Conservation (phyloP, 2,329 filamentous ascomycete genomes). For the Botryosphaeria dothidea region DNA sequence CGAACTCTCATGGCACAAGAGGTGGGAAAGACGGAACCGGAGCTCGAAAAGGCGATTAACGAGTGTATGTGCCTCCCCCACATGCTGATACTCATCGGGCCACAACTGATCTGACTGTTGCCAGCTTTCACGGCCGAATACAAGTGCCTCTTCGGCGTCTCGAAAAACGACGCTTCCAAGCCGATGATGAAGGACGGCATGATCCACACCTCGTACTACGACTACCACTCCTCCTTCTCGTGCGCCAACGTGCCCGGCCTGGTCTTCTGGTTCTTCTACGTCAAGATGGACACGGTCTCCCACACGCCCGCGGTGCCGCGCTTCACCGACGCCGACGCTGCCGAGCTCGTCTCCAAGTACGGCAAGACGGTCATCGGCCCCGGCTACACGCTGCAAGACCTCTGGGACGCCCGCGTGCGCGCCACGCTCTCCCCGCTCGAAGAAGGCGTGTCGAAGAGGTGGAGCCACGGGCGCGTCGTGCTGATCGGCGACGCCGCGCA, state of each 20-base stretch:
- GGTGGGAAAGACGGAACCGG: constrained; percentile 3
- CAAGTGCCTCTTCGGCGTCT: constrained; percentile 5
- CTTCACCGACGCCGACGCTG: constrained; percentile 35
- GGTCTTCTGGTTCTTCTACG: constrained; percentile 14
- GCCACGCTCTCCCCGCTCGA: background rate
- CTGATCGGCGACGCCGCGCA: background rate
- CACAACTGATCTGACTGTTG: background rate
- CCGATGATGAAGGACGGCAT: constrained; percentile 5
- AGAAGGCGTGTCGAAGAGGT: constrained; percentile 3
- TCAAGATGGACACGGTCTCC: background rate
- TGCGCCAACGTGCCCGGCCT: constrained; percentile 20
- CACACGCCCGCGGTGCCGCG: constrained; percentile 19
- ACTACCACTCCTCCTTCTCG: constrained; percentile 22
- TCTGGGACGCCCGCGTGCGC: background rate
- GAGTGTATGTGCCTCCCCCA: background rate
- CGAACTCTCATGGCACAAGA: constrained; percentile 11
- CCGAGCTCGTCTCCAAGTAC: constrained; percentile 22
- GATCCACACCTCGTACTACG: constrained; percentile 23
- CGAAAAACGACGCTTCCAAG: background rate
- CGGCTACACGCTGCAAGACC: constrained; percentile 19
- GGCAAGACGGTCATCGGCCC: constrained; percentile 12
- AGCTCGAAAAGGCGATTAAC: constrained; percentile 2
- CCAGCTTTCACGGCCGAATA: constrained; percentile 8
- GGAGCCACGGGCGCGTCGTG: constrained; percentile 5
- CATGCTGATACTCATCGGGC: too few species aligned